Conservation (phyloP, 2,329 filamentous ascomycete species). For the Colletotrichum higginsianum region DNA sequence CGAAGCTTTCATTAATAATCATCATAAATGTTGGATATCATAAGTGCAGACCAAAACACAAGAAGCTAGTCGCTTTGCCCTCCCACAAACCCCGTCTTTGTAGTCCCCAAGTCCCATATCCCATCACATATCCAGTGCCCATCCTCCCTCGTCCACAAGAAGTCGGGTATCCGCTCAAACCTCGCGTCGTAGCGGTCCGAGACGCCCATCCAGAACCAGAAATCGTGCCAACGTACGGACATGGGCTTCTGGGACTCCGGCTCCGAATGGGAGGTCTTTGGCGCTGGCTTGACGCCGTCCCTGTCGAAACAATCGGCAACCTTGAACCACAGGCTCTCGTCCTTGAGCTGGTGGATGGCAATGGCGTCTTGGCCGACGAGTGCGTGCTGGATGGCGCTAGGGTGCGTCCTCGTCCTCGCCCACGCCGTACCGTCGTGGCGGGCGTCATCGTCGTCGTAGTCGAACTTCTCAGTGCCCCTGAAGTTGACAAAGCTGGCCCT, state of each 20-base stretch:
- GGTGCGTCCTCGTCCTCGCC: conserved; percentile 47
- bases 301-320: conserved; percentile 50
- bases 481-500: conserved; percentile 49
- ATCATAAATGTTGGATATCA: background rate
- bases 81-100: conserved; percentile 37
- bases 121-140: conserved; percentile 47
- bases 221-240: conserved; percentile 46
- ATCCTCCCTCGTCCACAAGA: conserved; percentile 42
- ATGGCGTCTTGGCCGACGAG: conserved; percentile 45
- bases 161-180: conserved; percentile 46
- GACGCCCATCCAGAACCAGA: conserved; percentile 45
- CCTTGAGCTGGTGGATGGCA: conserved; percentile 50
- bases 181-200: conserved; percentile 42
- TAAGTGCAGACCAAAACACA: background rate
- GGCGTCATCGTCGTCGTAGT: conserved; percentile 49
- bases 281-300: conserved; percentile 46
- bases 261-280: conserved; percentile 8
- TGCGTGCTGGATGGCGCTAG: conserved; percentile 46
- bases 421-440: conserved; percentile 49
- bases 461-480: conserved; percentile 49
- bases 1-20: background rate
- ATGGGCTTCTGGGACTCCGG: conserved; percentile 33
- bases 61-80: background rate
- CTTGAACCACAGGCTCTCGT: conserved; percentile 46
- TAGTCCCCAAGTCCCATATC: conserved; percentile 47